A percentile compares a stretch with the other conserved stretches of the same genome.
Evolutionary conservation across 2,329 filamentous ascomycete species (phyloP).

Genomic region (Macrophomina pseudophaseolina): DNA sequence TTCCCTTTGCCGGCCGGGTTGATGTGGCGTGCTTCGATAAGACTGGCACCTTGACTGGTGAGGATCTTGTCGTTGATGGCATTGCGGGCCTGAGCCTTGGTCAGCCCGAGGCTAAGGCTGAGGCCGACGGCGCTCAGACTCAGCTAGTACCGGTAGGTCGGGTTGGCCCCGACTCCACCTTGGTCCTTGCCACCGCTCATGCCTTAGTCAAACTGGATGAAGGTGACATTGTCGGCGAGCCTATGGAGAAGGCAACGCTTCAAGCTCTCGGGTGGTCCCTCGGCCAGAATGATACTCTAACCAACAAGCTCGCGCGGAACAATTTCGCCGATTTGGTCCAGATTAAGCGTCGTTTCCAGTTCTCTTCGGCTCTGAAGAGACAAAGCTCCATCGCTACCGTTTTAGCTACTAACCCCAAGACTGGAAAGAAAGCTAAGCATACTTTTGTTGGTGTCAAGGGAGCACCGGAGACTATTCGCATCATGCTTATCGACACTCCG

Average conservation of each 20-base stretch:
- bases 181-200: slow-evolving; percentile 93
- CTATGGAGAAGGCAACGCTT: slow-evolving; percentile 98
- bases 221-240: slow-evolving; percentile 95
- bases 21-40: slow-evolving; percentile 99
- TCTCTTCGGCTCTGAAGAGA: slow-evolving; percentile 93
- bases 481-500: slow-evolving; percentile 84
- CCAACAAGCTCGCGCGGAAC: slow-evolving; percentile 63
- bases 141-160: slow-evolving; percentile 74
- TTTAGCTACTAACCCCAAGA: slow-evolving; percentile 70
- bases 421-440: slow-evolving; percentile 75
- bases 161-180: slow-evolving; percentile 78
- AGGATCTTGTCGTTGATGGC: slow-evolving; percentile 95
- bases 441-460: slow-evolving; percentile 97
- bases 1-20: slow-evolving; percentile 92
- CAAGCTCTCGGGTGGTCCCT: slow-evolving; percentile 88
- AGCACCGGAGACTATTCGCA: slow-evolving; percentile 94
- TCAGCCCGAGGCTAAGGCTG: slow-evolving; percentile 67
- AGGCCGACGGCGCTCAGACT: slow-evolving; percentile 82
- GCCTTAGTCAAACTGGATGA: slow-evolving; percentile 96
- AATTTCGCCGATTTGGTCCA: slow-evolving; percentile 76
- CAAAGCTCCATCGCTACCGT: slow-evolving; percentile 93
- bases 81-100: slow-evolving; percentile 86
- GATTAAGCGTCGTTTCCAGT: slow-evolving; percentile 96
- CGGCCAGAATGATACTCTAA: slow-evolving; percentile 85
- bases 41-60: slow-evolving; percentile 94